These are phyloP conservation scores for Limonium bicolor DNA, from an alignment of 148 eudicot genomes.

Conservation along the genomic window DNA sequence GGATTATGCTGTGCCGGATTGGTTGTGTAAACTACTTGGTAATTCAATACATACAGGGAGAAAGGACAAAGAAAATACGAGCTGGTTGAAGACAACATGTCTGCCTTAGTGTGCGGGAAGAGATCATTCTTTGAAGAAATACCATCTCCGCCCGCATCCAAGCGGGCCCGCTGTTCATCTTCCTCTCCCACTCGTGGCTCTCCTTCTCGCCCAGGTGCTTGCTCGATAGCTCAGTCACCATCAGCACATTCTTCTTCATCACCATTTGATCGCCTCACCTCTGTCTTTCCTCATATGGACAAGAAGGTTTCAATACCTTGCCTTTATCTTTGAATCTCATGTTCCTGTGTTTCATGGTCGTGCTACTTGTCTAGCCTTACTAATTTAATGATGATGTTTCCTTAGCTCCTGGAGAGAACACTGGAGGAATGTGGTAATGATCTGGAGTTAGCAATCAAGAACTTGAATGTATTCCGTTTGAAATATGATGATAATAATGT, in stretches of 20 bases:
- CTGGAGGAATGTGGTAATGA: constrained; percentile 58
- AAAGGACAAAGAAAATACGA: not conserved
- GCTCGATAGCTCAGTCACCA: constrained; percentile 10
- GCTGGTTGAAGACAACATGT: constrained; percentile 27
- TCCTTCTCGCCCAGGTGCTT: constrained; percentile 3
- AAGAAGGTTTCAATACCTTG: constrained; percentile 1
- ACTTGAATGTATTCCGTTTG: constrained; percentile 46
- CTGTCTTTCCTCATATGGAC: constrained; percentile 7
- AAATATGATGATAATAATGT: constrained; percentile 18
- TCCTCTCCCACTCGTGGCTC: constrained; percentile 41
- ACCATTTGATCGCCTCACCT: constrained; percentile 19
- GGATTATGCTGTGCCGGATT: not conserved
- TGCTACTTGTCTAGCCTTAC: not conserved
- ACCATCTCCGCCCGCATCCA: constrained; percentile 31
- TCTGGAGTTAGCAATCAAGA: constrained; percentile 55
- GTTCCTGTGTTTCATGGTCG: not conserved
- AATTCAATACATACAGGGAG: not conserved
- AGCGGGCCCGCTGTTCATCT: constrained; percentile 40
- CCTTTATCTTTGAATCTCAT: not conserved
- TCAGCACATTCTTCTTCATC: constrained; percentile 1
- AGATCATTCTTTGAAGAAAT: constrained; percentile 58
- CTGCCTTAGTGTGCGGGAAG: constrained; percentile 59
- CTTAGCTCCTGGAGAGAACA: constrained; percentile 50
- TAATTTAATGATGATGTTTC: constrained; percentile 1
- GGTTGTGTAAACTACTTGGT: not conserved